Percentiles rank a stretch among this genome's conserved stretches.
These are phyloP conservation scores for button mushroom (Agaricus bisporus) DNA, from an alignment of 768 basidiomycete genomes.

Conservation along the genomic window DNA sequence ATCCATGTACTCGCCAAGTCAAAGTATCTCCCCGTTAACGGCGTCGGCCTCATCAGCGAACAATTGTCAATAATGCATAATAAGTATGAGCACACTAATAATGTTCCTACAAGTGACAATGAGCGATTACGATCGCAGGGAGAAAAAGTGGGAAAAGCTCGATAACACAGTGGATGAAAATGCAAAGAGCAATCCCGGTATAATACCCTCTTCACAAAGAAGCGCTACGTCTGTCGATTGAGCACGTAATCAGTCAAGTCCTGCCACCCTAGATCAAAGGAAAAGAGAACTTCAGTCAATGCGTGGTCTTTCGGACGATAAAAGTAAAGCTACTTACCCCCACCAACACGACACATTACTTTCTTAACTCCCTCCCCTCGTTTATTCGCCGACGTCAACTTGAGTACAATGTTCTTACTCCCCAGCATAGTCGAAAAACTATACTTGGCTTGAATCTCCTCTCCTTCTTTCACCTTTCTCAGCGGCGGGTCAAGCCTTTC, in stretches of 20 bases:
- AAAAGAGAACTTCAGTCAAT: slow-evolving; percentile 5
- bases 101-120: slow-evolving; percentile 3
- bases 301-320: background rate
- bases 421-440: slow-evolving; percentile 69
- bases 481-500: slow-evolving; percentile 80
- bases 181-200: background rate
- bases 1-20: too few relatives aligned
- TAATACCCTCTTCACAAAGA: too few relatives aligned
- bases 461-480: slow-evolving; percentile 59
- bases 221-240: slow-evolving; percentile 52
- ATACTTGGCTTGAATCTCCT: slow-evolving; percentile 82
- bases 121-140: slow-evolving; percentile 3
- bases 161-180: slow-evolving; percentile 8
- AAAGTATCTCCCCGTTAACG: too few relatives aligned
- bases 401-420: slow-evolving; percentile 71
- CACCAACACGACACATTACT: slow-evolving; percentile 88
- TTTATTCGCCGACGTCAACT: slow-evolving; percentile 73
- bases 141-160: background rate
- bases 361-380: slow-evolving; percentile 56
- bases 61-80: slow-evolving; percentile 6
- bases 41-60: background rate
- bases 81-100: background rate
- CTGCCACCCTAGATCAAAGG: slow-evolving; percentile 56
- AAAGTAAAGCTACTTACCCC: slow-evolving; percentile 43
- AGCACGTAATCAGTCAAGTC: slow-evolving; percentile 72